Conservation (phyloP, 306 rosid species). For the Medicago truncatula region DNA sequence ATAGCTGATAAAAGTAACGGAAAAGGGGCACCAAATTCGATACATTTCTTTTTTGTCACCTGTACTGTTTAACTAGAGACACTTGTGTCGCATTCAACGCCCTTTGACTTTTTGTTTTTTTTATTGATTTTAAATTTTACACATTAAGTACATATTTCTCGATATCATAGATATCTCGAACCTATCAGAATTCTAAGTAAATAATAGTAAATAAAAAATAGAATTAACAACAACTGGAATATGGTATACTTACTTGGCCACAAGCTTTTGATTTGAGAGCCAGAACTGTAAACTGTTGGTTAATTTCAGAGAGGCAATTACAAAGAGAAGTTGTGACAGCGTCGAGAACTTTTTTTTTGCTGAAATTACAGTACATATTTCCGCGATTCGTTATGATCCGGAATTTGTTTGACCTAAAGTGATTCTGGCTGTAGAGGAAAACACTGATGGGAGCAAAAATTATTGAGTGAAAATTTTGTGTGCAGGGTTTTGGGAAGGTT, state of each 20-base stretch:
- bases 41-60: not conserved
- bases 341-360: conserved; percentile 49
- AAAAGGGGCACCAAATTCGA: not conserved
- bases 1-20: not conserved
- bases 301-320: conserved; percentile 80
- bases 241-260: conserved; percentile 66
- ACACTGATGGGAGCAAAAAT: conserved; percentile 8
- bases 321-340: conserved; percentile 51
- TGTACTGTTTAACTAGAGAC: too few relatives aligned
- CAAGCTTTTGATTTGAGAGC: conserved; percentile 78
- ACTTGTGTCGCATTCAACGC: too few relatives aligned
- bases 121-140: too few relatives aligned
- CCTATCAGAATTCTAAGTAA: conserved; percentile 50
- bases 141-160: conserved; percentile 35
- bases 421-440: not conserved
- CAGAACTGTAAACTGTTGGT: conserved; percentile 78
- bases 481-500: conserved; percentile 70
- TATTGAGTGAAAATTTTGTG: conserved; percentile 33
- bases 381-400: conserved; percentile 28
- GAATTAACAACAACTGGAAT: not conserved
- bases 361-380: too few relatives aligned
- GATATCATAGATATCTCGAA: conserved; percentile 84
- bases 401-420: conserved; percentile 44
- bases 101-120: too few relatives aligned
- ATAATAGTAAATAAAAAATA: not conserved